A percentile compares a stretch with the other conserved stretches of the same genome.
Conservation (phyloP, 192 early-diverging fungal species). For the Podila clonocystis region DNA sequence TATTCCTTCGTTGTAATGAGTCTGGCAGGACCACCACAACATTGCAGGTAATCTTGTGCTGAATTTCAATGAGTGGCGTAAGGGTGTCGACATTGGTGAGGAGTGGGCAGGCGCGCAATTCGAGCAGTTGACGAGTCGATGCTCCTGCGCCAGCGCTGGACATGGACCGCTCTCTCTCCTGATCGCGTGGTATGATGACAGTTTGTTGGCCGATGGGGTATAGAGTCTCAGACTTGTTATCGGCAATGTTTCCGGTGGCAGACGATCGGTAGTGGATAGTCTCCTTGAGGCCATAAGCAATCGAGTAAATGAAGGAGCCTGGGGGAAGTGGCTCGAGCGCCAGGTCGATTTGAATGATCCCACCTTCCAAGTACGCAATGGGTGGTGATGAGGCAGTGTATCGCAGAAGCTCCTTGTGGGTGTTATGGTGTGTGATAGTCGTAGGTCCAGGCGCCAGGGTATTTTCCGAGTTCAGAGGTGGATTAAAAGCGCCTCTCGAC, state of each 20-base stretch:
- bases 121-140: conserved; percentile 43
- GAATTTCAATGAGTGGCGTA: conserved; percentile 45
- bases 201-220: conserved; percentile 52
- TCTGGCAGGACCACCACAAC: conserved; percentile 39
- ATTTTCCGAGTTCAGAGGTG: background rate
- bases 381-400: conserved; percentile 42
- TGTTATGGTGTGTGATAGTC: conserved; percentile 45
- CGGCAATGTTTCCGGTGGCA: conserved; percentile 38
- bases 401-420: conserved; percentile 41
- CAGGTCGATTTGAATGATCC: conserved; percentile 28
- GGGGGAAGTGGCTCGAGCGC: conserved; percentile 42
- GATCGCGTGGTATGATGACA: conserved; percentile 42
- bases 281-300: conserved; percentile 48
- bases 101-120: conserved; percentile 34
- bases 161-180: conserved; percentile 38
- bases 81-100: conserved; percentile 35
- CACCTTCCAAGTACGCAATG: conserved; percentile 41
- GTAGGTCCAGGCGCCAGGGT: conserved; percentile 15
- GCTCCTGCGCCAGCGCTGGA: conserved; percentile 48
- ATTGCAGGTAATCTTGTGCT: conserved; percentile 42
- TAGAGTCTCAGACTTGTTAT: conserved; percentile 51
- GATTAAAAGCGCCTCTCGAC: background rate
- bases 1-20: conserved; percentile 11
- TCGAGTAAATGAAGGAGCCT: conserved; percentile 46
- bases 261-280: conserved; percentile 42